phyloP scores from a whole-genome alignment of 2,329 filamentous ascomycete genomes.

The Orbilia brochopaga region DNA sequence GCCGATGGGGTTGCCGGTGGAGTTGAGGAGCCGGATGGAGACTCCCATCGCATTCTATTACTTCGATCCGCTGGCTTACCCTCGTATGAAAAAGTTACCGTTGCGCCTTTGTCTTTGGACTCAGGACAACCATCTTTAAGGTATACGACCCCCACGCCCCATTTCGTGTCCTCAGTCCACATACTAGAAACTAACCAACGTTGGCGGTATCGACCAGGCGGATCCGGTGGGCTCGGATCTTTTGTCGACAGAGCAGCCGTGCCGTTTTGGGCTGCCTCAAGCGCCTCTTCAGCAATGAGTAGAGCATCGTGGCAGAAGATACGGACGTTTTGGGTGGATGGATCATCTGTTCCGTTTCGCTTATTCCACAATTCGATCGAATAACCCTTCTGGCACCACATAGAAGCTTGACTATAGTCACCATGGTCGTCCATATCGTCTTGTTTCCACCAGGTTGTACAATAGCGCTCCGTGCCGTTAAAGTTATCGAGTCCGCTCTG shows the following conservation, averaged over 20 bases:
- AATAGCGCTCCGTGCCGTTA: neutral
- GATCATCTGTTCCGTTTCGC: neutral
- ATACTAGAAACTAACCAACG: too few species aligned
- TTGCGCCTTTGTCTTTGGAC: too few species aligned
- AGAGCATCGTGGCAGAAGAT: neutral
- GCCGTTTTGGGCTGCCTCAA: neutral
- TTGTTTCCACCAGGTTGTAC: conserved; percentile 2
- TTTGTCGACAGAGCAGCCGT: neutral
- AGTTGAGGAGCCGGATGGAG: too few species aligned
- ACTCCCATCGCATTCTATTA: too few species aligned
- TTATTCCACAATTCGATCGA: conserved; percentile 5
- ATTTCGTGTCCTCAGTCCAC: too few species aligned
- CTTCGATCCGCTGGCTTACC: too few species aligned
- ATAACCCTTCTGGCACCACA: neutral
- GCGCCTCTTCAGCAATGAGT: neutral
- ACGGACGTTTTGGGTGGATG: neutral
- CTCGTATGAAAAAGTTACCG: too few species aligned
- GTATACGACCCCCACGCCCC: too few species aligned
- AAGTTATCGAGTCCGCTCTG: too few species aligned
- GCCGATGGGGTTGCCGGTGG: too few species aligned
- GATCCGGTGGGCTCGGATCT: neutral
- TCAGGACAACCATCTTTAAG: too few species aligned
- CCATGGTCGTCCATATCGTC: neutral
- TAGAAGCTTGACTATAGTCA: neutral
- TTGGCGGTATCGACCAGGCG: neutral